Evolutionary conservation across 2,329 filamentous ascomycete species (phyloP), one percentile per base, ranked within the genome.

Genomic region (Hypoxylon rubiginosum): DNA sequence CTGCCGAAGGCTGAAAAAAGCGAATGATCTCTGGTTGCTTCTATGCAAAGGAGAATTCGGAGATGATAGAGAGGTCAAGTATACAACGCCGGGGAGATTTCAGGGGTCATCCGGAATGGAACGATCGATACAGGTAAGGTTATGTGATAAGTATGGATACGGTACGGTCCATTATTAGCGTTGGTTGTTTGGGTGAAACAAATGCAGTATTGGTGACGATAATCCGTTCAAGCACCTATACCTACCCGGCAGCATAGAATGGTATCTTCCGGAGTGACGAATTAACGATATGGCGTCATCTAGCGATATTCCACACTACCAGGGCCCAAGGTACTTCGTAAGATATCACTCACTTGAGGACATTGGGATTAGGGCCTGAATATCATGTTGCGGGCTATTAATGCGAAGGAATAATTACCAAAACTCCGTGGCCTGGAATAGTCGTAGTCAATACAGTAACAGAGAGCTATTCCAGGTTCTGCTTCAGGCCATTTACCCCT

Each of bases 81-180:
- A n/a, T 43, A 39, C 41, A 36, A 52, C 36, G 30, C 17, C 54
- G 53, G 34, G 32, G 21, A 54, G n/a, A 43, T 52, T 41, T 21
- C 26, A 55, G 52, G 57, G 52, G 56, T 21, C 26, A 52, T 24
- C 54, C 46, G 28, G 46, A 46, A 57, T 49, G 58, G 19, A 9
- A 60, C 53, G 50, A 50, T 50, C 21, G 43, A 55, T 52, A 49
- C 49, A 28, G 54, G 52, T 32, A 32, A n/a, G n/a, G 17, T 21
- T 46, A 43, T 41, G 50, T 46, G 53, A 50, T 48, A 61, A 60
- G 30, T 41, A 19, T 56, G 46, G 45, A 36, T 50, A 50, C 62
- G 58, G 58, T 50, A 50, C 62, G 58, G 58, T 60, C 54, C 66
- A 59, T 62, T 59, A 59, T 62, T 57, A 68, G 58, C 32, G n/a